A percentile compares a stretch with the other conserved stretches of the same genome.
Evolutionary conservation across 305 asterid species (phyloP).

Genomic region (Fraxinus angustifolia): DNA sequence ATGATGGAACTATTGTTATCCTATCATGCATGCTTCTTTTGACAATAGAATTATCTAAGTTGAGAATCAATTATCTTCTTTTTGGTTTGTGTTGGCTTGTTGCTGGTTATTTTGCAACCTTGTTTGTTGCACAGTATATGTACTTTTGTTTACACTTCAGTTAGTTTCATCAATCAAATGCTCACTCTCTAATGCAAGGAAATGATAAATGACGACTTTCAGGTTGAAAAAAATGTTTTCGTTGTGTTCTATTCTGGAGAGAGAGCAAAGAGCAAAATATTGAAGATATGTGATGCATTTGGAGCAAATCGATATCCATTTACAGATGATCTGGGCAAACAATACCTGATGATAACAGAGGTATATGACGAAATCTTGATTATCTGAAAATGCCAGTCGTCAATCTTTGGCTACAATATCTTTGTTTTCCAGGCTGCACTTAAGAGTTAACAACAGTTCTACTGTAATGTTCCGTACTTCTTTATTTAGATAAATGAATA

Average conservation of each 20-base stretch:
- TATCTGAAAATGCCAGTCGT: neutral
- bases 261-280: slow-evolving; percentile 51
- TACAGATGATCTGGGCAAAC: slow-evolving; percentile 49
- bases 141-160: neutral
- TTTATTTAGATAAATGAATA: neutral
- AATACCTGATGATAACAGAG: slow-evolving; percentile 53
- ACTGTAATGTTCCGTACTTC: neutral
- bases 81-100: neutral
- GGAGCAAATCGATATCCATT: slow-evolving; percentile 68
- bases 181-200: slow-evolving; percentile 7
- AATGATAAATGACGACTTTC: slow-evolving; percentile 23
- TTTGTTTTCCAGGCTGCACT: neutral
- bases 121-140: neutral
- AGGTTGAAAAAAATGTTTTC: slow-evolving; percentile 61
- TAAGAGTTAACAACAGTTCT: slow-evolving; percentile 2
- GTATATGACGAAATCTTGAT: slow-evolving; percentile 26
- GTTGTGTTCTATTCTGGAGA: slow-evolving; percentile 62
- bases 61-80: neutral
- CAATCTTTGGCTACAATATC: neutral
- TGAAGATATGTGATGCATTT: slow-evolving; percentile 65
- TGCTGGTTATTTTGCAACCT: neutral
- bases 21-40: neutral
- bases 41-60: neutral
- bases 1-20: neutral
- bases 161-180: neutral